Evolutionary conservation across 805 yeast genomes (phyloP).

Genomic region (Naumovozyma baii): DNA sequence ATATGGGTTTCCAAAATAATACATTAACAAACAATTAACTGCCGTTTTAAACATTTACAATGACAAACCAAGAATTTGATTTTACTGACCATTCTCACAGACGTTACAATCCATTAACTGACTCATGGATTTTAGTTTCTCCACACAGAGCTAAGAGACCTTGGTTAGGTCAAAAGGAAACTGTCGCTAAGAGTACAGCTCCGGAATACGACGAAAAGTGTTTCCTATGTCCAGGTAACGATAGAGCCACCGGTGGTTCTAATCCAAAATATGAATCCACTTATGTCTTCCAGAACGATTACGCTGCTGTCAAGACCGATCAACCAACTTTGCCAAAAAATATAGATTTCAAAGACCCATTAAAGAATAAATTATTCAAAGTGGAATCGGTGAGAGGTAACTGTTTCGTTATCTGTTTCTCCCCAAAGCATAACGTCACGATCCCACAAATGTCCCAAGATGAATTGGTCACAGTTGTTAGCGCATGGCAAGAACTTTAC

Average conservation of each 20-base stretch:
- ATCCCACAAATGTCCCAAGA: constrained; percentile 47
- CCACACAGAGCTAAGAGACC: constrained; percentile 75
- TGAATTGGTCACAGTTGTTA: constrained; percentile 41
- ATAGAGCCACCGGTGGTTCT: constrained; percentile 48
- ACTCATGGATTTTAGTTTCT: constrained; percentile 59
- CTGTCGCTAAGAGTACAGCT: constrained; percentile 31
- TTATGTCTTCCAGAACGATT: constrained; percentile 57
- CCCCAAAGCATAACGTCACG: constrained; percentile 59
- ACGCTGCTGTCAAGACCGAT: constrained; percentile 53
- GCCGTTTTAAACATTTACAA: constrained; percentile 1
- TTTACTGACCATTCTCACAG: constrained; percentile 55
- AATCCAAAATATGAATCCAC: constrained; percentile 53
- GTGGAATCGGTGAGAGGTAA: constrained; percentile 55
- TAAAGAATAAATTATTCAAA: constrained; percentile 39
- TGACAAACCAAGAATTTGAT: constrained; percentile 30
- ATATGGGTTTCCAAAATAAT: too few species aligned
- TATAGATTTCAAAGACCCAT: constrained; percentile 11
- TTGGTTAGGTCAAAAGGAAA: constrained; percentile 70
- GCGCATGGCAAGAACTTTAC: constrained; percentile 52
- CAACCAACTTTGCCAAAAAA: constrained; percentile 38
- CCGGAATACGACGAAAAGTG: constrained; percentile 57
- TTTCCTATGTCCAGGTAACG: constrained; percentile 64
- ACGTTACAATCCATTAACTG: constrained; percentile 60
- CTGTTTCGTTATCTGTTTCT: constrained; percentile 63
- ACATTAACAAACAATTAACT: too few species aligned